Evolutionary conservation across 139 green algal genomes (phyloP), one percentile per base, ranked within the genome.

Genomic region (Zygnema cylindricum): DNA sequence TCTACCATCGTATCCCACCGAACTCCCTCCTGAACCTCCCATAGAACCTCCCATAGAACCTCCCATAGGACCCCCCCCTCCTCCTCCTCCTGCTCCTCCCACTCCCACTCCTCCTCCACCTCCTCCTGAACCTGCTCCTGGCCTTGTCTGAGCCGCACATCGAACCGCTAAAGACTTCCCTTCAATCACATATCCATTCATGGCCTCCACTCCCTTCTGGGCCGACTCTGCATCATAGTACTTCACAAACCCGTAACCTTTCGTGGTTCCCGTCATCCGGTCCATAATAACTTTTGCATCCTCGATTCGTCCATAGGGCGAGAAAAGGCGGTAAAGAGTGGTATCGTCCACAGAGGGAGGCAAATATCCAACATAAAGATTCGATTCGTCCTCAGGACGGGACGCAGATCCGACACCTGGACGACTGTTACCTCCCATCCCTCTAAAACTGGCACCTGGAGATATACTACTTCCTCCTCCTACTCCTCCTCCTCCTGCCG

Each of bases 141-240:
- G n/a, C 36, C 36, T 40, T 40, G 63, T 75, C 33, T 55, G 81
- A 30, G 69, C 78, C 32, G 91, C 88, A 43, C 93, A 82, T 71
- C 93, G 92, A 54, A 95, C 93, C 40, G 91, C 88, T 38, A 94
- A 77, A 0, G 86, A 85, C 54, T 85, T 92, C 55, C 87, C 82
- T 32, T 83, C 88, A n/a, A 91, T 89, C 69, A 89, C 84, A 76
- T 86, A 88, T n/a, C 81, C 76, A n/a, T 92, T 84, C 82, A 94
- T 88, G 38, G 36, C 76, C 2, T 87, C n/a, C 21, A 91, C 77
- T 1, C 84, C 89, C 75, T 77, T 43, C 63, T 38, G 25, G 35
- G 86, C 86, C 39, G 86, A 35, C 23, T 63, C 81, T 16, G 7
- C 0, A 16, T 91, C 86, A 11, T 23, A 43, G 40, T 86, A 91